Conservation (phyloP, 257 asterid species). For the Leonotis leonurus region DNA sequence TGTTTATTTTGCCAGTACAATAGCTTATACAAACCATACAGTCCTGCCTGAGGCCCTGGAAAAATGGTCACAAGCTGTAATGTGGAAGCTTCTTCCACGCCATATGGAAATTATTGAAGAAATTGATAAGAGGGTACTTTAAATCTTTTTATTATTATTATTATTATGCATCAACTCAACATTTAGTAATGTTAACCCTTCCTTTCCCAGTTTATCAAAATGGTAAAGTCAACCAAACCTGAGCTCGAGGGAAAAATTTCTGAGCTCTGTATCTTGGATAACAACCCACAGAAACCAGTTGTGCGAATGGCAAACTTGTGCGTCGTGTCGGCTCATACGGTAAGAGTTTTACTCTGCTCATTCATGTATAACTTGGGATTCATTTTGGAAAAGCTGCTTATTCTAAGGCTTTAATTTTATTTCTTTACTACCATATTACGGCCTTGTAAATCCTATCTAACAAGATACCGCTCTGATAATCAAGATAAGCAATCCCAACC, state of each 20-base stretch:
- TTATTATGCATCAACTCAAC: background rate
- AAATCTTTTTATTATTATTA: background rate
- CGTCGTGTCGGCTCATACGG: conserved; percentile 92
- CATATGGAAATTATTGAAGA: conserved; percentile 97
- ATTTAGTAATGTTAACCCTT: conserved; percentile 3
- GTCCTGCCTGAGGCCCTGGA: conserved; percentile 99
- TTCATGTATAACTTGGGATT: background rate
- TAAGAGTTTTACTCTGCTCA: conserved; percentile 37
- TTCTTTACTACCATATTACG: background rate
- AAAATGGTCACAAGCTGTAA: conserved; percentile 96
- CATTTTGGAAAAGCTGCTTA: conserved; percentile 6
- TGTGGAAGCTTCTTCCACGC: conserved; percentile 99
- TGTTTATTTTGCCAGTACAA: conserved; percentile 49
- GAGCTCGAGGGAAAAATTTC: conserved; percentile 71
- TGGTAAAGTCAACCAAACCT: conserved; percentile 62
- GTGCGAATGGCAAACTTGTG: conserved; percentile 99
- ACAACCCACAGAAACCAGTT: conserved; percentile 76
- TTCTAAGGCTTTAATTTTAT: background rate
- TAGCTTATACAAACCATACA: conserved; percentile 96
- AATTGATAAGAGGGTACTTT: conserved; percentile 81
- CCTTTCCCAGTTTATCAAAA: conserved; percentile 59
- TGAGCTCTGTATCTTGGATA: conserved; percentile 68
- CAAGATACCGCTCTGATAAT: background rate
- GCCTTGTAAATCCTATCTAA: no score
- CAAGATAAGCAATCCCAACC: background rate